Evolutionary conservation across 257 asterid genomes (phyloP), one percentile per base, ranked within the genome.

Genomic region (Gentiana dahurica): DNA sequence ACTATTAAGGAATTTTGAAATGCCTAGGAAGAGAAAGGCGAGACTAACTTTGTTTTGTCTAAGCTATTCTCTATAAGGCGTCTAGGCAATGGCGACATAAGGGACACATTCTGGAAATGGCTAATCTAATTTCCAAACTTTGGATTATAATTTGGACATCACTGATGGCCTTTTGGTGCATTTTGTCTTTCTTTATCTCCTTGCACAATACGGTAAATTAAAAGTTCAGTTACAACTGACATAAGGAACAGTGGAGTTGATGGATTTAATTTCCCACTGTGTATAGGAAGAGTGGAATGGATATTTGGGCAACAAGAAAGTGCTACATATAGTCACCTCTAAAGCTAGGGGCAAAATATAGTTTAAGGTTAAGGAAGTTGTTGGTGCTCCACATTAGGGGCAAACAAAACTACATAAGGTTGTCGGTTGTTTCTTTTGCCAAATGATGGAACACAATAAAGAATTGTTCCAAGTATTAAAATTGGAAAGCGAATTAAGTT

Each of bases 201-300:
- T 13, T 33, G 4, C 57, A 33, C 13, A 34, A 3, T 53, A 6
- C 12, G 12, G 4, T 3, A 12, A 53, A 33, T 33, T 53, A 7
- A 53, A 1, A 6, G 7, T 33, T 1, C 4, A 32, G 43, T 2
- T n/a, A 56, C 34, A 56, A 37, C 4, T 15, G 24, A 15, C 24
- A 15, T 15, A 15, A 15, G 36, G 24, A 35, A 56, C 0, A 1
- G 38, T n/a, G n/a, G 1, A 34, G 12, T 52, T 58, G 2, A 47
- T 44, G 34, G 45, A 58, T 9, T 41, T 58, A 39, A 58, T 58
- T 9, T 58, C 44, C 8, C 44, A 58, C 4, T 45, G 63, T 45
- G 45, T 46, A 6, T 43, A 58, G 1, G 63, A 58, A 58, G 63
- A 58, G 54, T 44, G 32, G 33, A 43, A 10, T 33, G 32, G 13